phyloP scores from a whole-genome alignment of 768 basidiomycete genomes.

The Hydnomerulius pinastri region DNA sequence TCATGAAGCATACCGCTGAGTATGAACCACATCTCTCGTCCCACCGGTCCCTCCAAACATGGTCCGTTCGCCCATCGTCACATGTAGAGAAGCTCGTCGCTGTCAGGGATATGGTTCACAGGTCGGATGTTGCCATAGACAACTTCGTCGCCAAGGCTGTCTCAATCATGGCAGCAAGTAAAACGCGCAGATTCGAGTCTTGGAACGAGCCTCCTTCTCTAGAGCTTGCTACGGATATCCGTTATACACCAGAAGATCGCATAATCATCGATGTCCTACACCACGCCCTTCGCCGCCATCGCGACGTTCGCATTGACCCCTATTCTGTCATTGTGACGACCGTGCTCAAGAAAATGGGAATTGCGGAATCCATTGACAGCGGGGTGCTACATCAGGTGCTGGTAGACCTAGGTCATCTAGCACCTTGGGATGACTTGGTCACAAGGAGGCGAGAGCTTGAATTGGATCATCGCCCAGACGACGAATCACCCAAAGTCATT shows the following conservation, averaged over 20 bases:
- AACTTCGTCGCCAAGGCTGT: slow-evolving; percentile 55
- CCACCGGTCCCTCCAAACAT: slow-evolving; percentile 51
- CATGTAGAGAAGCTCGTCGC: slow-evolving; percentile 53
- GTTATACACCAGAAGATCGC: slow-evolving; percentile 56
- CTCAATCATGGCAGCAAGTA: slow-evolving; percentile 39
- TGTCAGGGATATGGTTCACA: slow-evolving; percentile 51
- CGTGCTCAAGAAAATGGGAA: slow-evolving; percentile 59
- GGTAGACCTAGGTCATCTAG: slow-evolving; percentile 68
- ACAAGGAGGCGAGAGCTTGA: slow-evolving; percentile 40
- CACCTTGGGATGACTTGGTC: slow-evolving; percentile 78
- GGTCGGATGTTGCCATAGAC: slow-evolving; percentile 40
- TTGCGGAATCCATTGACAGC: slow-evolving; percentile 32
- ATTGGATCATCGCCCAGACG: slow-evolving; percentile 21
- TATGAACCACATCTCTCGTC: slow-evolving; percentile 52
- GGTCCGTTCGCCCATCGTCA: slow-evolving; percentile 62
- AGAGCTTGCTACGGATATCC: slow-evolving; percentile 21
- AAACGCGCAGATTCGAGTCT: slow-evolving; percentile 30
- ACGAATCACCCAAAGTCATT: slow-evolving; percentile 34
- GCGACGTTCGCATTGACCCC: slow-evolving; percentile 60
- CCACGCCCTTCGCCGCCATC: slow-evolving; percentile 49
- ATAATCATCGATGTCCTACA: slow-evolving; percentile 60
- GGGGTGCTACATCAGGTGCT: slow-evolving; percentile 49
- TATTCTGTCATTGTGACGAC: slow-evolving; percentile 51
- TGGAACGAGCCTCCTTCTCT: slow-evolving; percentile 33
- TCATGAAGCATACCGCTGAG: slow-evolving; percentile 54